Conservation (phyloP, 139 green algal species). For the Micractinium conductrix region DNA sequence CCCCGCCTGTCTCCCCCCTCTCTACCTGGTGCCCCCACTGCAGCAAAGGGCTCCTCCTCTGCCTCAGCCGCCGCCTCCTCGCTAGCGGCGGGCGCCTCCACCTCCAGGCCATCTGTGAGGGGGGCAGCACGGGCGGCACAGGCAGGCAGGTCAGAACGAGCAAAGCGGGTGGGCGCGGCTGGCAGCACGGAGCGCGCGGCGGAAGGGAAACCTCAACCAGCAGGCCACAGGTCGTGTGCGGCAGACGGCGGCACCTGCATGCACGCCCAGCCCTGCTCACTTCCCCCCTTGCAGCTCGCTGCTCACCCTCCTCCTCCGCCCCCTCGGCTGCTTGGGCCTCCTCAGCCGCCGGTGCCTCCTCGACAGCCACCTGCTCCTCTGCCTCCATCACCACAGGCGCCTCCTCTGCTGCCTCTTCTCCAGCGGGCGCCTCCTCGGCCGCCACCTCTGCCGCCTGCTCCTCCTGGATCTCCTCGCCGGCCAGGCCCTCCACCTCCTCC, state of each 20-base stretch:
- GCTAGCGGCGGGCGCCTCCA: background rate
- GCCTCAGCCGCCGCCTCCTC: background rate
- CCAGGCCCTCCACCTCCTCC: slow-evolving; percentile 30
- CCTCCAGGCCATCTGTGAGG: background rate
- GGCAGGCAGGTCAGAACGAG: too few species aligned
- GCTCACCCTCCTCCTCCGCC: background rate
- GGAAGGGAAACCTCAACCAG: too few species aligned
- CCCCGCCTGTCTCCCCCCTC: too few species aligned
- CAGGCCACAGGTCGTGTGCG: too few species aligned
- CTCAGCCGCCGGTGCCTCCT: background rate
- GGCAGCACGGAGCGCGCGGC: too few species aligned
- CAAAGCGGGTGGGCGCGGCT: too few species aligned
- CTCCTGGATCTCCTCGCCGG: slow-evolving; percentile 12
- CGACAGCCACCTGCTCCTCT: too few species aligned
- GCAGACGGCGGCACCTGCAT: too few species aligned
- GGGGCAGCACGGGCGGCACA: background rate
- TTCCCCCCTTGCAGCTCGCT: background rate
- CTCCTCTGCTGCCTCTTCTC: background rate
- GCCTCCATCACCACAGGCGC: background rate
- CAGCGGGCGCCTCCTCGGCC: background rate
- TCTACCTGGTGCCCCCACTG: too few species aligned
- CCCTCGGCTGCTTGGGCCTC: background rate
- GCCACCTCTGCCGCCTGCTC: background rate
- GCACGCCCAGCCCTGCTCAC: background rate
- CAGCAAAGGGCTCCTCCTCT: slow-evolving; percentile 5